Evolutionary conservation across 106 monocot species (phyloP), one percentile per base, ranked within the genome.

Genomic region (Iris macrosiphon): DNA sequence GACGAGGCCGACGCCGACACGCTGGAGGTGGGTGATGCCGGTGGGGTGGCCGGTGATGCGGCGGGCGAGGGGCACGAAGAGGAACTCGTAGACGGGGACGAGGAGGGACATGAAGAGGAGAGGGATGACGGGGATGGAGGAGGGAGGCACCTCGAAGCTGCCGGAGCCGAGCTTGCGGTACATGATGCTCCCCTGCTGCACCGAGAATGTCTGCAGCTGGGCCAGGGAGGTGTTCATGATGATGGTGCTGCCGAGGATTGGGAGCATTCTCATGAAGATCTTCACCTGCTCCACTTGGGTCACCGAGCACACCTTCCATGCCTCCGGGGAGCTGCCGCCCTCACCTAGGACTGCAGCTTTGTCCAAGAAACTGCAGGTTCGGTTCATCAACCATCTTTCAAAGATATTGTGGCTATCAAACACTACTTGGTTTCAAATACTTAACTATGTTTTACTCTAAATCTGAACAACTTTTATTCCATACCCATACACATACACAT

Each of bases 141-240:
- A 56, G 0, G 61, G 29, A 0, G 69, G 69, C 20, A 79, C 30
- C 11, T 40, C 2, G 50, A 79, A 50, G 25, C 7, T 3, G 0
- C 0, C 35, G 38, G 73, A 5, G 31, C 6, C 28, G 18, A n/a
- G n/a, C n/a, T n/a, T n/a, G n/a, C n/a, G 40, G 74, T 74, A 40
- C 69, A 79, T 69, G 32, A 52, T 69, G 31, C 4, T 10, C 13
- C 70, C 83, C 20, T 83, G 77, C 19, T 62, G 46, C 21, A 83
- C 56, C 4, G 77, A 69, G 69, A 77, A 83, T 32, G 77, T 78
- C n/a, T 72, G 68, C 9, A 82, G 73, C 50, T 82, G 82, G 24
- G 82, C 76, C 10, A 82, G 46, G 68, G 72, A 77, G 5, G 53
- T 55, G 57, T 46, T 72, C 64, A 82, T 60, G 22, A 82, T 19